A percentile compares a stretch with the other conserved stretches of the same genome.
Evolutionary conservation across 2,329 filamentous ascomycete species (phyloP).

Genomic region (Fusarium sp.): DNA sequence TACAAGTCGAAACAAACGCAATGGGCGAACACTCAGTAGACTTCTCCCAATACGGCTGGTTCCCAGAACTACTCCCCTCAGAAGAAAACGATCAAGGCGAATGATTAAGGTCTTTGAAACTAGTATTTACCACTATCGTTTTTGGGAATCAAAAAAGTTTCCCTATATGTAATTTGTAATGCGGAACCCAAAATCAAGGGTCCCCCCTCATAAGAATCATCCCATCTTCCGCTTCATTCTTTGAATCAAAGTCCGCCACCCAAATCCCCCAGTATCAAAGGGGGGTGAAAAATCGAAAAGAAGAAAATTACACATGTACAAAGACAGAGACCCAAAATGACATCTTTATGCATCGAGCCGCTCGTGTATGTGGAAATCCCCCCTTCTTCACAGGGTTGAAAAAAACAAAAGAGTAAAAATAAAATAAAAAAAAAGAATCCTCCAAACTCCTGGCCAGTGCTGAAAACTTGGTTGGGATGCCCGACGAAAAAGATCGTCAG

Average conservation of each 20-base stretch:
- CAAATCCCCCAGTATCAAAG: conserved; percentile 1
- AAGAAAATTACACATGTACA: conserved; percentile 37
- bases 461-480: conserved; percentile 39
- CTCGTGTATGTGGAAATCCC: conserved; percentile 45
- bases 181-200: conserved; percentile 32
- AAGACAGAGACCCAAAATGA: conserved; percentile 32
- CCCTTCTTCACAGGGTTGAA: conserved; percentile 22
- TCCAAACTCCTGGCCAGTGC: conserved; percentile 50
- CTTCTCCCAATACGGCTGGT: conserved; percentile 66
- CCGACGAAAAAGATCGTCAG: conserved; percentile 27
- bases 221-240: conserved; percentile 46
- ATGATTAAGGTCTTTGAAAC: conserved; percentile 32
- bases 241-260: conserved; percentile 30
- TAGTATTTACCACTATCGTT: conserved; percentile 48
- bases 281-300: not conserved
- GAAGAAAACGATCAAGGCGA: conserved; percentile 44
- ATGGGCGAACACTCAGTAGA: conserved; percentile 66
- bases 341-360: conserved; percentile 42
- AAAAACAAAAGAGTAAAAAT: conserved; percentile 17
- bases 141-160: conserved; percentile 11
- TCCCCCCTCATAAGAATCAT: conserved; percentile 43
- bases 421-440: conserved; percentile 19
- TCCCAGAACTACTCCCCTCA: conserved; percentile 63
- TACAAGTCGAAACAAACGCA: conserved; percentile 60
- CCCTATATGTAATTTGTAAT: conserved; percentile 45